Conservation (phyloP, 257 asterid species). For the Lavandula angustifolia region DNA sequence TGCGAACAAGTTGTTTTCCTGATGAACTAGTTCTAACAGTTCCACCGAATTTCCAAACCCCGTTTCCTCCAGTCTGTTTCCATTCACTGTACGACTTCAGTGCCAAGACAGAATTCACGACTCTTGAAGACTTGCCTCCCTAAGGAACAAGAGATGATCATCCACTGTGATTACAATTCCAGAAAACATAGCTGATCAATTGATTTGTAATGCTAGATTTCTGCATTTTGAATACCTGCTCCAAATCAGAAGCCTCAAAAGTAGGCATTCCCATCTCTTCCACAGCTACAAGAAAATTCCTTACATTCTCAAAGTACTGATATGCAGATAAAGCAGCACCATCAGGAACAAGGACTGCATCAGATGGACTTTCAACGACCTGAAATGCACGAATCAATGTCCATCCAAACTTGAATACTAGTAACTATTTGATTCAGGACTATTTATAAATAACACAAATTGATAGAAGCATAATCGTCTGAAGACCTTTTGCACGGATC, state of each 20-base stretch:
- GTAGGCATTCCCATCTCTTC: conserved; percentile 87
- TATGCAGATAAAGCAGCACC: conserved; percentile 91
- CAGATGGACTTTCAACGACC: conserved; percentile 85
- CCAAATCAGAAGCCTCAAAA: conserved; percentile 93
- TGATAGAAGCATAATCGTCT: background rate
- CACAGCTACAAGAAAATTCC: conserved; percentile 84
- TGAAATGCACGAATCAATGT: conserved; percentile 36
- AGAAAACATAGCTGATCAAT: background rate
- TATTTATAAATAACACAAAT: too few relatives aligned
- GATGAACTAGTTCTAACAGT: conserved; percentile 55
- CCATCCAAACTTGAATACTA: background rate
- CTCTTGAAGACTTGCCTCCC: conserved; percentile 88
- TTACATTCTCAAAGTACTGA: conserved; percentile 86
- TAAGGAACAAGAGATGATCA: conserved; percentile 36
- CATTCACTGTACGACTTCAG: conserved; percentile 72
- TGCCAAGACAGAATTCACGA: conserved; percentile 82
- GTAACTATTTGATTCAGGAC: too few relatives aligned
- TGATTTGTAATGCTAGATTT: background rate
- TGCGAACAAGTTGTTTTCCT: conserved; percentile 72
- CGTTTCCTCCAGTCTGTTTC: conserved; percentile 74
- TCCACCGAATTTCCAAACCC: conserved; percentile 87
- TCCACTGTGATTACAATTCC: conserved; percentile 5
- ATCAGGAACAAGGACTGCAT: conserved; percentile 62
- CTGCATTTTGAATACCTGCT: conserved; percentile 55
- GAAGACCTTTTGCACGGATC: conserved; percentile 82